These are phyloP conservation scores for Lentithecium fluviatile DNA, from an alignment of 495 filamentous ascomycete genomes.

Conservation along the genomic window DNA sequence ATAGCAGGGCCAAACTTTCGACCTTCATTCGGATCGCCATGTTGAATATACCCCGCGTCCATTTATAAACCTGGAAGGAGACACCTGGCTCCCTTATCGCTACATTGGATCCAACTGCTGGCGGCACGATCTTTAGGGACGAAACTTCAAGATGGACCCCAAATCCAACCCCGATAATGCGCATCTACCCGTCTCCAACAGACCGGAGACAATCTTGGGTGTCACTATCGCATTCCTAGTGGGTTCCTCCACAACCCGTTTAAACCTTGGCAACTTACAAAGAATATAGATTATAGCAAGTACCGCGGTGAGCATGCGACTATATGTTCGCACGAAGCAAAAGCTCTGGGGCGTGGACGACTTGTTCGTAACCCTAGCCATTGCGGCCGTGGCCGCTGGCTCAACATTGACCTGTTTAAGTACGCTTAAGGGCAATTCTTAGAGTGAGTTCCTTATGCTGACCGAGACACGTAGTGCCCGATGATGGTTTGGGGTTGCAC, in stretches of 20 bases:
- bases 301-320: constrained; percentile 21
- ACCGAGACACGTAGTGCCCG: constrained; percentile 18
- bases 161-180: constrained; percentile 8
- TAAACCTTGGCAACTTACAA: neutral
- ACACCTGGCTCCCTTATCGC: no score
- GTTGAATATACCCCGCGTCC: neutral
- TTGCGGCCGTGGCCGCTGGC: constrained; percentile 14
- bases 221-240: constrained; percentile 30
- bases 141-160: neutral
- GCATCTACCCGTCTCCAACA: constrained; percentile 26
- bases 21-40: no score
- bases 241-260: neutral
- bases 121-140: constrained; percentile 10
- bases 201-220: constrained; percentile 21
- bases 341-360: constrained; percentile 31
- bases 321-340: constrained; percentile 18
- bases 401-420: constrained; percentile 27
- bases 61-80: neutral
- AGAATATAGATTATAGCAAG: constrained; percentile 15
- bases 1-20: no score
- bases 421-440: constrained; percentile 2
- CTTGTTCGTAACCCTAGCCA: constrained; percentile 26
- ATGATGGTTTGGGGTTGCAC: constrained; percentile 28
- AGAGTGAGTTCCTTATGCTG: neutral
- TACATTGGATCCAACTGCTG: constrained; percentile 13